Evolutionary conservation across 305 asterid species (phyloP).

Genomic region (Striga hermonthica): DNA sequence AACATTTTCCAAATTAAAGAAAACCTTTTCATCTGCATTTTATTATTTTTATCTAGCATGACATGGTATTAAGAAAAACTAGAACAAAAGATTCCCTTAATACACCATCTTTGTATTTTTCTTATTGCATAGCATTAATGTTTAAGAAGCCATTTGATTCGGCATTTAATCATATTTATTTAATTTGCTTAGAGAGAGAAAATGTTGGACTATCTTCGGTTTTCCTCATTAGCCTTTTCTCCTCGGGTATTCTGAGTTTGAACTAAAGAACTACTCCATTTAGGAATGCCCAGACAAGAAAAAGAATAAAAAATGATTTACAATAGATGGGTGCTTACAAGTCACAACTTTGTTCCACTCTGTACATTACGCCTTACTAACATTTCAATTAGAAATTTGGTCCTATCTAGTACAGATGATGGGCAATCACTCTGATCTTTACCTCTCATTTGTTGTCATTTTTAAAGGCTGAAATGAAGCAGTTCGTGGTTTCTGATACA

Average conservation of each 20-base stretch:
- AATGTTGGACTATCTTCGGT: background rate
- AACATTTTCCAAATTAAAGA: background rate
- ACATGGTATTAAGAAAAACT: background rate
- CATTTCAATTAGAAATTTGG: conserved; percentile 11
- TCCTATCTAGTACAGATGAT: background rate
- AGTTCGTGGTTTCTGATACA: conserved; percentile 56
- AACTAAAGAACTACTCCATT: too few relatives aligned
- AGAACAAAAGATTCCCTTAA: background rate
- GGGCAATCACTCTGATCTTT: background rate
- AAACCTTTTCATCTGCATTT: background rate
- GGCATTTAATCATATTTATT: background rate
- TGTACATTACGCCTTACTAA: background rate
- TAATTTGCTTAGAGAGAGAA: background rate
- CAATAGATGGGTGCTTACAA: too few relatives aligned
- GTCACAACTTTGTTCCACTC: too few relatives aligned
- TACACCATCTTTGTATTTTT: background rate
- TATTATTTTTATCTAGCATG: background rate
- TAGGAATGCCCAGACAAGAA: too few relatives aligned
- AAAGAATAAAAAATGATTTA: too few relatives aligned
- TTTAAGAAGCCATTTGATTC: background rate
- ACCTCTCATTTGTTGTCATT: conserved; percentile 26
- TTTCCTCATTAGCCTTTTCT: background rate
- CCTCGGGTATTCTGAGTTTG: too few relatives aligned
- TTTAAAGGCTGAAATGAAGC: conserved; percentile 94
- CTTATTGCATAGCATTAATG: too few relatives aligned